Percentiles rank a stretch among this genome's conserved stretches.
Evolutionary conservation across 2,329 filamentous ascomycete genomes (phyloP).

Genomic region (Clonostachys solani): DNA sequence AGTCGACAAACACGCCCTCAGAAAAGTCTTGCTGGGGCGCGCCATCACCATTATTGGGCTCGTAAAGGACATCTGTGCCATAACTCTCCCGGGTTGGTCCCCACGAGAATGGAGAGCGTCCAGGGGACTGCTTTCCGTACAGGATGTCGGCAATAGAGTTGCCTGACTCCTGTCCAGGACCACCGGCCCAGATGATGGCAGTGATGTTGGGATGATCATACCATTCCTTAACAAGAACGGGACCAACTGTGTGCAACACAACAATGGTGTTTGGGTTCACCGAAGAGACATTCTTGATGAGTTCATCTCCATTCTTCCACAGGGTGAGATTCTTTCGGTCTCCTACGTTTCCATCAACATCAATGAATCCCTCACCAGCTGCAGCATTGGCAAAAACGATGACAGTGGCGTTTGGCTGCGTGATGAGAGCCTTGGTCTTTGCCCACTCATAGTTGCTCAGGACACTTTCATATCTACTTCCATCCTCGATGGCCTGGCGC

Average conservation of each 20-base stretch:
- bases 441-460: slow-evolving; percentile 59
- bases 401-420: slow-evolving; percentile 61
- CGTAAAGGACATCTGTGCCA: slow-evolving; percentile 61
- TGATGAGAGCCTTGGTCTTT: slow-evolving; percentile 56
- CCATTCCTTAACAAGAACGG: slow-evolving; percentile 73
- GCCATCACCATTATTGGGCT: slow-evolving; percentile 61
- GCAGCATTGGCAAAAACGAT: slow-evolving; percentile 90
- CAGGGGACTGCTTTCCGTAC: slow-evolving; percentile 77
- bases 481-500: slow-evolving; percentile 55
- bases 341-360: slow-evolving; percentile 76
- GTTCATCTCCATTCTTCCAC: slow-evolving; percentile 75
- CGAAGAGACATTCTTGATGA: slow-evolving; percentile 77
- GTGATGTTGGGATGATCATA: slow-evolving; percentile 75
- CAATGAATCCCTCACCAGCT: slow-evolving; percentile 83
- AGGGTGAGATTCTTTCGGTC: slow-evolving; percentile 91
- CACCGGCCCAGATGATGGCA: slow-evolving; percentile 76
- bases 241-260: slow-evolving; percentile 80
- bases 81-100: slow-evolving; percentile 65
- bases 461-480: slow-evolving; percentile 59
- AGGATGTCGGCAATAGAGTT: slow-evolving; percentile 78
- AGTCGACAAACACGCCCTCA: slow-evolving; percentile 78
- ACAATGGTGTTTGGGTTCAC: slow-evolving; percentile 87
- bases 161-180: slow-evolving; percentile 81
- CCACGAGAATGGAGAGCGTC: slow-evolving; percentile 77
- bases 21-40: slow-evolving; percentile 70